Percentiles rank a stretch among this genome's conserved stretches.
Evolutionary conservation across 148 eudicot species (phyloP).

Genomic region (Polygonum aviculare): DNA sequence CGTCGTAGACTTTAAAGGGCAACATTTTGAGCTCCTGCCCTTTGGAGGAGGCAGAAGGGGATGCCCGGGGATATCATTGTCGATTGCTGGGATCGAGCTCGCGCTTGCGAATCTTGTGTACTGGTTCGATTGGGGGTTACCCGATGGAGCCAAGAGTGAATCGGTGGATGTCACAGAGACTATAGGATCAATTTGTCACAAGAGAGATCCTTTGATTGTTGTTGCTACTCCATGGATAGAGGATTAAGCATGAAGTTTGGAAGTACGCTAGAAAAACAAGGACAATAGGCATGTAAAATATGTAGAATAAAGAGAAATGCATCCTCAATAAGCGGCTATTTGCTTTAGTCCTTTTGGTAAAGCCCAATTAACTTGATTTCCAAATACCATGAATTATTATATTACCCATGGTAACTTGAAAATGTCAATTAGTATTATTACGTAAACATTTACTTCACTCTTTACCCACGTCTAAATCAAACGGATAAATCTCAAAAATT

Average conservation of each 20-base stretch:
- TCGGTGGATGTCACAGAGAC: slow-evolving; percentile 21
- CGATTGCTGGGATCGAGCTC: slow-evolving; percentile 17
- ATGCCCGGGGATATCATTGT: background rate
- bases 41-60: slow-evolving; percentile 33
- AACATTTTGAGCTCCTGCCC: slow-evolving; percentile 23
- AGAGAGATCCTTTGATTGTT: slow-evolving; percentile 16
- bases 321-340: too few relatives aligned
- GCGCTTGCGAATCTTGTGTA: slow-evolving; percentile 20
- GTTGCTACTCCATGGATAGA: background rate
- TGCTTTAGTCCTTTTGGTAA: too few relatives aligned
- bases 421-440: too few relatives aligned
- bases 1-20: slow-evolving; percentile 24
- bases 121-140: slow-evolving; percentile 29
- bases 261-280: too few relatives aligned
- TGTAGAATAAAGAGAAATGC: too few relatives aligned
- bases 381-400: too few relatives aligned
- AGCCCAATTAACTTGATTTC: too few relatives aligned
- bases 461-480: too few relatives aligned
- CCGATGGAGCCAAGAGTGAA: slow-evolving; percentile 14
- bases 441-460: too few relatives aligned
- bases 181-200: slow-evolving; percentile 17
- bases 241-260: background rate
- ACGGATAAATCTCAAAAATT: too few relatives aligned
- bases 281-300: too few relatives aligned
- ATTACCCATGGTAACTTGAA: too few relatives aligned